Conservation (phyloP, 768 basidiomycete species). For the Leccinum disarticulatum region DNA sequence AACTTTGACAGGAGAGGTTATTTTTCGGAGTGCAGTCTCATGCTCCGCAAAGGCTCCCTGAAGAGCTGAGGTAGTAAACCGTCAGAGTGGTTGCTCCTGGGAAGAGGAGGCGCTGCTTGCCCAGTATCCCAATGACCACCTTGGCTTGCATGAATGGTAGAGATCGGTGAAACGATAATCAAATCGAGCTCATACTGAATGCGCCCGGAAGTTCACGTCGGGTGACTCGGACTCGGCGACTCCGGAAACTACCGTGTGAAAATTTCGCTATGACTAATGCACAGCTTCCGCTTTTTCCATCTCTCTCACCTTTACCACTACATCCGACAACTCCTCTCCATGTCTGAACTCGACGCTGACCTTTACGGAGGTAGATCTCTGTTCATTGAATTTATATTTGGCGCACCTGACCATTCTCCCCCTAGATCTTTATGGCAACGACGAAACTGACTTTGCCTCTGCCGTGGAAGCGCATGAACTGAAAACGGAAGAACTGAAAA, state of each 20-base stretch:
- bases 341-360: slow-evolving; percentile 88
- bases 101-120: slow-evolving; percentile 29
- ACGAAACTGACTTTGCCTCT: slow-evolving; percentile 59
- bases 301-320: slow-evolving; percentile 38
- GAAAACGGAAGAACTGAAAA: slow-evolving; percentile 27
- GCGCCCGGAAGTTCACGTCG: neutral
- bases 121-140: slow-evolving; percentile 51
- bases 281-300: slow-evolving; percentile 23
- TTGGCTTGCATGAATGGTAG: slow-evolving; percentile 12
- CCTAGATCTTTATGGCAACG: slow-evolving; percentile 66
- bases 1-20: slow-evolving; percentile 47
- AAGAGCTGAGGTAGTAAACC: slow-evolving; percentile 54
- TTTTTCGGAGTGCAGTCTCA: slow-evolving; percentile 62
- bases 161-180: neutral
- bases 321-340: slow-evolving; percentile 26
- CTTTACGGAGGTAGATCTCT: slow-evolving; percentile 73
- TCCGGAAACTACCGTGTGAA: slow-evolving; percentile 26
- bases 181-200: neutral
- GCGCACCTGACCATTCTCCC: neutral
- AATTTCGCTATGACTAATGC: slow-evolving; percentile 28
- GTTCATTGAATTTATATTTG: neutral
- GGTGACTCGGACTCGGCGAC: slow-evolving; percentile 2
- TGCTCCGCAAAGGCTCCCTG: slow-evolving; percentile 95
- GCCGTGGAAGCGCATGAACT: slow-evolving; percentile 40
- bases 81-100: neutral